Conservation (phyloP, 129 eudicot genomes). For the Pseudognaphalium luteoalbum region DNA sequence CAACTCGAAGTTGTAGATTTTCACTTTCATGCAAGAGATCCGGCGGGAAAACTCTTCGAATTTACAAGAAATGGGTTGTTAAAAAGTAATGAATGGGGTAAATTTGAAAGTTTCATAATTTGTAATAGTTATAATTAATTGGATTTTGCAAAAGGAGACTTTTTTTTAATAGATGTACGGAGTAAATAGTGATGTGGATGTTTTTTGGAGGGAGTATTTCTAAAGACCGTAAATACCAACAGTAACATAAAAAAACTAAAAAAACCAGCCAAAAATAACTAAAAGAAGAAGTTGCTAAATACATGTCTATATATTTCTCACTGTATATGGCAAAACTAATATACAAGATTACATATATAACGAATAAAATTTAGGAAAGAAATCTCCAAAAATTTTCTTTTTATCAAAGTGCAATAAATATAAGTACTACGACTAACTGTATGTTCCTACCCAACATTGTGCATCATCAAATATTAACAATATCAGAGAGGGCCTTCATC, state of each 20-base stretch:
- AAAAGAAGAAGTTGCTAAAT: neutral
- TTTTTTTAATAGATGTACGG: no score
- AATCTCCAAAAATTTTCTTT: neutral
- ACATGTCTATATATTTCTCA: neutral
- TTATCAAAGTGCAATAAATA: constrained; percentile 17
- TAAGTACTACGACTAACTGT: neutral
- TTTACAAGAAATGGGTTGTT: no score
- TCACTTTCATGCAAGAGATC: no score
- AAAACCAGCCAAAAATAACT: neutral
- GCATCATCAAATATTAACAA: constrained; percentile 16
- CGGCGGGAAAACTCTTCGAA: no score
- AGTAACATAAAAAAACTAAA: neutral
- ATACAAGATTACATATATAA: constrained; percentile 32
- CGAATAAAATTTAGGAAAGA: neutral
- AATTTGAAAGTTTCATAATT: no score
- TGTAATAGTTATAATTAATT: no score
- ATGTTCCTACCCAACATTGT: constrained; percentile 10
- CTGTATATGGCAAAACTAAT: constrained; percentile 32
- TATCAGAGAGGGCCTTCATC: constrained; percentile 12
- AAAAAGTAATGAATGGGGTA: no score
- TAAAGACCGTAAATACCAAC: neutral
- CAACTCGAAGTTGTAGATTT: no score
- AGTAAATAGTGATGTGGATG: no score
- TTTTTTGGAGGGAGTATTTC: neutral
- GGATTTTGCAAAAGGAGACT: no score